Evolutionary conservation across 352 stramenopile genomes (phyloP), one percentile per base, ranked within the genome.

Genomic region (Pythium dissimile): DNA sequence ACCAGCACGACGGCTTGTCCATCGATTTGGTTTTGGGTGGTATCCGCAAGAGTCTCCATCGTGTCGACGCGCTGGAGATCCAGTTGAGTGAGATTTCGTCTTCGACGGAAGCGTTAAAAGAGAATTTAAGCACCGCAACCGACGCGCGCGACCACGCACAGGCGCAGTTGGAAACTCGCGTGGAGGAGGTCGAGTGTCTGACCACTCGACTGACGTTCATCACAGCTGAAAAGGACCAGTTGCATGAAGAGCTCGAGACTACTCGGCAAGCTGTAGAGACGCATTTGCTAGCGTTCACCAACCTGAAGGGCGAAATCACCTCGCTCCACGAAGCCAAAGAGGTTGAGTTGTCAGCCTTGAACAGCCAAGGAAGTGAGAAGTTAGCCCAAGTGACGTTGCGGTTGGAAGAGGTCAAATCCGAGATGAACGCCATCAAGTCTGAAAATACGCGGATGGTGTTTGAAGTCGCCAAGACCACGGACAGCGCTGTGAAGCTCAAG

Each of bases 371-470:
- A 20, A 38, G 37, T 18, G 42, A 62, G 31, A 58, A 62, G 35
- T n/a, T 84, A 3, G 62, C 72, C 47, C 52, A 62, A 18, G 68
- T 70, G 8, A 77, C 59, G 24, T 43, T 49, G 18, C 67, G 62
- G 18, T 23, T 85, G 26, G 59, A 80, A 27, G 69, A 70, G 20
- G 44, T 65, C 6, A 65, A 85, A 39, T 55, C 69, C 15, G 75
- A 89, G 60, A 73, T 89, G 55, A 59, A 62, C 27, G 67, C 75
- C 2, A 75, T 84, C 42, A 86, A 88, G 63, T 71, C 73, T 13
- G 82, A 92, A 49, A 92, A 92, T 44, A 56, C 81, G 38, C 76
- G 80, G 0, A 88, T 90, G 80, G 67, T 86, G 13, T 89, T 90
- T 52, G 78, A 90, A 27, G 75, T 90, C 20, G 80, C 80, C 1